phyloP scores from a whole-genome alignment of 2,329 filamentous ascomycete genomes.

The Furcasterigmium furcatum region DNA sequence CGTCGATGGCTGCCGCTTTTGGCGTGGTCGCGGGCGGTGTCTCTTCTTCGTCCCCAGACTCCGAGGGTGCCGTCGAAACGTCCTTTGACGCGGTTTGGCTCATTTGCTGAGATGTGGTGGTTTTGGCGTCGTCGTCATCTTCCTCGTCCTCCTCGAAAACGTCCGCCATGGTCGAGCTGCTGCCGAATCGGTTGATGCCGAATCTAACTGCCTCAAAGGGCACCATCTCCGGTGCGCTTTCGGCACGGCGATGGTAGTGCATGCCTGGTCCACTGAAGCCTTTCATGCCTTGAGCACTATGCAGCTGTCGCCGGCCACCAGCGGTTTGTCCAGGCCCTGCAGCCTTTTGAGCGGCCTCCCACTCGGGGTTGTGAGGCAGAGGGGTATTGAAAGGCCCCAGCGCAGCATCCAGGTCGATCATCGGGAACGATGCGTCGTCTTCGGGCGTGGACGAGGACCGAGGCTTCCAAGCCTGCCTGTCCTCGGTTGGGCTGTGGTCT shows the following conservation, averaged over 20 bases:
- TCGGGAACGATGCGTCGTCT: constrained; percentile 68
- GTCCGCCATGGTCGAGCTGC: constrained; percentile 75
- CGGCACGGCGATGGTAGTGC: constrained; percentile 74
- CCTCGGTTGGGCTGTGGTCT: constrained; percentile 27
- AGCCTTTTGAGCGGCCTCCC: constrained; percentile 62
- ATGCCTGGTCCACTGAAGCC: constrained; percentile 67
- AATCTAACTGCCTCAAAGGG: constrained; percentile 64
- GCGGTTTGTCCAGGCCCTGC: constrained; percentile 33
- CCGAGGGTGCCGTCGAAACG: background rate
- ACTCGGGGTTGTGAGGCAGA: constrained; percentile 57
- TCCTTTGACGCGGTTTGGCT: constrained; percentile 1
- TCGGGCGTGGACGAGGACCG: constrained; percentile 33
- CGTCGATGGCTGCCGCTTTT: constrained; percentile 18
- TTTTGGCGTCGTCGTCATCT: constrained; percentile 40
- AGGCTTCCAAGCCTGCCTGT: constrained; percentile 29
- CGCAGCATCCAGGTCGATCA: constrained; percentile 93
- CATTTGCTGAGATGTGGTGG: constrained; percentile 11
- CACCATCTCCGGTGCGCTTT: constrained; percentile 76
- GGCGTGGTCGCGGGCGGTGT: constrained; percentile 24
- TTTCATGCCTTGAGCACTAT: constrained; percentile 71
- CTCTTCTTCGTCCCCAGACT: constrained; percentile 19
- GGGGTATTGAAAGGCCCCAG: constrained; percentile 90
- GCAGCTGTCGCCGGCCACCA: constrained; percentile 61
- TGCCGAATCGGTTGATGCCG: constrained; percentile 60
- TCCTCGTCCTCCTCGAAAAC: constrained; percentile 86